Base-by-base conservation (phyloP, 2,329 filamentous ascomycete genomes). In the Colletotrichum scovillei region DNA sequence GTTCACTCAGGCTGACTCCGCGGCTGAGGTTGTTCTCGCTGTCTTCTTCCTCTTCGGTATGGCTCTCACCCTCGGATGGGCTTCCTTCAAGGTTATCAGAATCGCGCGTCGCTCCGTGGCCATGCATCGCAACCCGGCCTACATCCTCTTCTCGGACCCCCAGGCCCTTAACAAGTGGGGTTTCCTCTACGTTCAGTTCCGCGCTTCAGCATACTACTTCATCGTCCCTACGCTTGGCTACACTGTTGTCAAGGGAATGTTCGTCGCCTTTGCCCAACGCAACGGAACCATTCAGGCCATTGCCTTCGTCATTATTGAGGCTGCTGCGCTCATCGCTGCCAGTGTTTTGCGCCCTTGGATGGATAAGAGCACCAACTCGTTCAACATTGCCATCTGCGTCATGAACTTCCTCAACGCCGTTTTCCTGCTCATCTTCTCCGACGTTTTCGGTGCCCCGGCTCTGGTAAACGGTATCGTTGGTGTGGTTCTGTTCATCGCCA, bases 281-380 rank as follows among this genome's bases (percentile, higher is more conserved):
- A 90, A 87, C 42, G 90, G 92, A 38, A 89, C 90, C 5, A 91
- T 92, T 24, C 95, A 98, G 83, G 94, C 95, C 11, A 88, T 98
- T 71, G 94, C 92, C 19, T 88, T 98, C 71, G 87, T 98, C 53
- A 87, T 98, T 73, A 91, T 98, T 69, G 96, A 98, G 83, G 92
- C 92, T 2, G 90, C 84, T 65, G 92, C 93, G 77, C 88, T 98
- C 69, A 93, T 98, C 78, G 91, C 85, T 26, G 92, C 95, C 69
- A 93, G 92, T 73, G 92, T 97, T 67, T 86, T 98, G 77, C 92
- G 94, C 73, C 96, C 96, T 22, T 98, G 95, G 93, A 98, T 98
- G 96, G 96, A 98, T 88, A 98, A 98, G 91, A 96, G 95, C 86
- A 98, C 95, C 74, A 98, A 98, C 83, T 92, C 92, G 60, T 97